Conservation (phyloP, 2,329 filamentous ascomycete species). For the Rhinocladiella mackenziei region DNA sequence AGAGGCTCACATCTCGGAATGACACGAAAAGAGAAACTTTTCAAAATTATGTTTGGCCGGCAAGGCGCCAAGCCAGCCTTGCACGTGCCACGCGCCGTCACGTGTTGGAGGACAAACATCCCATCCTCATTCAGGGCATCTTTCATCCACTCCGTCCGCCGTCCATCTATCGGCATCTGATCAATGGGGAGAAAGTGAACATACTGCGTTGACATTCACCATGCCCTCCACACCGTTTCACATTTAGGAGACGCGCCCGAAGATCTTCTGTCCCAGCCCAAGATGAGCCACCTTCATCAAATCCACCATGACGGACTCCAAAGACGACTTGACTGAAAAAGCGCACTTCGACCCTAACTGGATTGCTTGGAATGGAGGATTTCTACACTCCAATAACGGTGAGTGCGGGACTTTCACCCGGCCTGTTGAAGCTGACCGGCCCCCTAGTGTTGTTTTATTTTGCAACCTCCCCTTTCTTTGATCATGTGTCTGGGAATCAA, state of each 20-base stretch:
- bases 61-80: neutral
- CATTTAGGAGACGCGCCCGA: neutral
- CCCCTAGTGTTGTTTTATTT: slow-evolving; percentile 58
- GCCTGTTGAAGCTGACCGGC: slow-evolving; percentile 5
- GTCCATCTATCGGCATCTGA: no score
- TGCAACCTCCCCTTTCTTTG: slow-evolving; percentile 60
- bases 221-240: neutral
- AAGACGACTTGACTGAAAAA: slow-evolving; percentile 25
- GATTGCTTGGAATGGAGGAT: slow-evolving; percentile 27
- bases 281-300: slow-evolving; percentile 13
- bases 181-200: no score
- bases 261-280: neutral
- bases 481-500: slow-evolving; percentile 58
- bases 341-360: slow-evolving; percentile 27
- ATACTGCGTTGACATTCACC: neutral
- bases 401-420: neutral
- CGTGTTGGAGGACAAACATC: neutral
- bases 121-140: neutral
- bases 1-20: neutral
- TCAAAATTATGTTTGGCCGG: slow-evolving; percentile 1
- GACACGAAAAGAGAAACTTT: neutral
- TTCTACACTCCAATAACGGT: slow-evolving; percentile 30
- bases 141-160: no score
- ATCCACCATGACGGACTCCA: slow-evolving; percentile 20
- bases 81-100: slow-evolving; percentile 6